These are phyloP conservation scores for Lachancea thermotolerans DNA, from an alignment of 805 yeast genomes.

Conservation along the genomic window DNA sequence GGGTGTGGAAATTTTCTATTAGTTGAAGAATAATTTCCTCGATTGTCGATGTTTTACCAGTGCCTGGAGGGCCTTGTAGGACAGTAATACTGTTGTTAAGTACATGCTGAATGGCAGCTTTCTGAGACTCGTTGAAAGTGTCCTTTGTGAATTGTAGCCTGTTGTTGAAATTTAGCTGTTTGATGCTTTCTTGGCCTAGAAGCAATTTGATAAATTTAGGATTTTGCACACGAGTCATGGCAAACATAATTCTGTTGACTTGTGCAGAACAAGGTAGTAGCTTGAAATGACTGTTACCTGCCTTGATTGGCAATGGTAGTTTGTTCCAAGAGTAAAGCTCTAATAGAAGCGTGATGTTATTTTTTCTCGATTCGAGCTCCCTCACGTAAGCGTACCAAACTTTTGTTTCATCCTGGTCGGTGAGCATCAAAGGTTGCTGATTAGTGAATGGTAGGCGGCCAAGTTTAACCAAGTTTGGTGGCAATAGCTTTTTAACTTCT, in stretches of 20 bases:
- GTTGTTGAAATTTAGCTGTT: conserved; percentile 52
- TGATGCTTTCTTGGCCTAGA: conserved; percentile 48
- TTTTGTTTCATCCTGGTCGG: conserved; percentile 41
- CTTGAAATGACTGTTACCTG: conserved; percentile 33
- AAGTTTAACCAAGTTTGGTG: conserved; percentile 45
- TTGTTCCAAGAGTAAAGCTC: conserved; percentile 56
- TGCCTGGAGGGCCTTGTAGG: conserved; percentile 78
- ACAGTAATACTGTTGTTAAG: conserved; percentile 45
- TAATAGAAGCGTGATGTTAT: conserved; percentile 36
- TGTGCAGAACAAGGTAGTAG: conserved; percentile 60
- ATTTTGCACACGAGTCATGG: conserved; percentile 56
- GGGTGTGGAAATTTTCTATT: conserved; percentile 46
- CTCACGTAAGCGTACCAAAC: conserved; percentile 58
- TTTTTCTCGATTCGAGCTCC: conserved; percentile 32
- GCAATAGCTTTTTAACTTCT: conserved; percentile 43
- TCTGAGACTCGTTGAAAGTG: conserved; percentile 53
- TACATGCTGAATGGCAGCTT: conserved; percentile 47
- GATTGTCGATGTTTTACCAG: conserved; percentile 70
- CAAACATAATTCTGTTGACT: conserved; percentile 54
- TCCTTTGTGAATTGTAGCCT: conserved; percentile 42
- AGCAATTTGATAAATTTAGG: conserved; percentile 45
- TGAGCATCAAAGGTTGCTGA: conserved; percentile 51
- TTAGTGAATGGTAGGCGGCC: conserved; percentile 54
- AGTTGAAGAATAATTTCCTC: conserved; percentile 56
- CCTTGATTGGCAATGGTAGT: conserved; percentile 38